Percentiles rank a stretch among this genome's conserved stretches.
These are phyloP conservation scores for Magnolia changhungtana DNA, from an alignment of 164 flowering plant species.

Conservation along the genomic window DNA sequence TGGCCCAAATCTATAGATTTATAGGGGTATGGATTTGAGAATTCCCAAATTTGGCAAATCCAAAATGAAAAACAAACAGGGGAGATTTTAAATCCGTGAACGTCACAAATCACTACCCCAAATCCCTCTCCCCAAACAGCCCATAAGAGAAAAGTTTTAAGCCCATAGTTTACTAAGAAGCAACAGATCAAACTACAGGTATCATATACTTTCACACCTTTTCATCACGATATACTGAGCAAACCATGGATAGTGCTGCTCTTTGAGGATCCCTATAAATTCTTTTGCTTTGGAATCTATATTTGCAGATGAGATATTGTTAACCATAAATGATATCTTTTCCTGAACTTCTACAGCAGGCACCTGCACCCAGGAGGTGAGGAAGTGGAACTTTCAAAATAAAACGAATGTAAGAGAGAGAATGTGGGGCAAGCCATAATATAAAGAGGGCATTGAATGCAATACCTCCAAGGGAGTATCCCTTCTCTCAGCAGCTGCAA, in stretches of 20 bases:
- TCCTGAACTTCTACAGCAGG: constrained; percentile 86
- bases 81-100: no score
- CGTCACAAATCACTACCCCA: no score
- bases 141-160: neutral
- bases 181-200: neutral
- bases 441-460: no score
- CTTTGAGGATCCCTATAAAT: constrained; percentile 65
- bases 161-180: neutral
- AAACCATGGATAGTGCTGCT: constrained; percentile 89
- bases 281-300: constrained; percentile 85
- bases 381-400: neutral
- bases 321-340: constrained; percentile 83
- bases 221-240: constrained; percentile 98
- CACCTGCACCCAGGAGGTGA: constrained; percentile 39
- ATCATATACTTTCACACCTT: constrained; percentile 43
- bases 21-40: no score
- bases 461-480: constrained; percentile 84
- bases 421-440: no score
- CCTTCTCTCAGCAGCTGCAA: constrained; percentile 95
- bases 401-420: no score
- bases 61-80: no score
- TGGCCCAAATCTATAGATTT: no score
- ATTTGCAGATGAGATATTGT: constrained; percentile 73
- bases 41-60: no score
- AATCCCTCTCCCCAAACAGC: no score